Percentiles rank a stretch among this genome's conserved stretches.
phyloP scores from a whole-genome alignment of 208 protist genomes.

The Trichomonas vaginalis region DNA sequence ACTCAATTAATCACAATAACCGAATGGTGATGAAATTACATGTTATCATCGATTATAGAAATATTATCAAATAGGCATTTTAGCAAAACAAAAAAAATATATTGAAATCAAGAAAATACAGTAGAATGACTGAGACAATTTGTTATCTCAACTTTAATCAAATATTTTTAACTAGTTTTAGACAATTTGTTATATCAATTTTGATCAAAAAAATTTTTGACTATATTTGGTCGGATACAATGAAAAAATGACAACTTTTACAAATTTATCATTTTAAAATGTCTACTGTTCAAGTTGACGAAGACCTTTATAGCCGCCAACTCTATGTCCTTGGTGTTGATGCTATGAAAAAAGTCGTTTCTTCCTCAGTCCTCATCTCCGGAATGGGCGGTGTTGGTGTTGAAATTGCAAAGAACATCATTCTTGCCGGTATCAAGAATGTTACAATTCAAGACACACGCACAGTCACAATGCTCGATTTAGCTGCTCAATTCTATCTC shows the following conservation, averaged over 20 bases:
- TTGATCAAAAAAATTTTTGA: too few species aligned
- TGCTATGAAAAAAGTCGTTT: slow-evolving; percentile 55
- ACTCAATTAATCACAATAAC: too few species aligned
- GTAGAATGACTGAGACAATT: too few species aligned
- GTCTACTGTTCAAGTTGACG: slow-evolving; percentile 39
- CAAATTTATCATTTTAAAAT: background rate
- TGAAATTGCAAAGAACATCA: slow-evolving; percentile 74
- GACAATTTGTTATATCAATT: too few species aligned
- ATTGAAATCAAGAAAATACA: too few species aligned
- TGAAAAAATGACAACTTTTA: background rate
- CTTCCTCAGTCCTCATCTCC: slow-evolving; percentile 32
- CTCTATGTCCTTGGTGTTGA: slow-evolving; percentile 60
- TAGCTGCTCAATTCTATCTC: slow-evolving; percentile 61
- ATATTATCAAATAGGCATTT: too few species aligned
- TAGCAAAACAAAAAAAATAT: too few species aligned
- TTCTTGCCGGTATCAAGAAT: slow-evolving; percentile 59
- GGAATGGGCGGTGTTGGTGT: slow-evolving; percentile 57
- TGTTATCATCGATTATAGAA: too few species aligned
- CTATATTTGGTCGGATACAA: background rate
- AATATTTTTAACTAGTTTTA: too few species aligned
- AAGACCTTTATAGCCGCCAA: slow-evolving; percentile 52
- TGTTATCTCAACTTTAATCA: too few species aligned
- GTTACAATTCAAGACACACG: slow-evolving; percentile 58
- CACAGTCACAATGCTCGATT: slow-evolving; percentile 43
- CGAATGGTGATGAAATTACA: too few species aligned